Percentiles rank a stretch among this genome's conserved stretches.
phyloP scores from a whole-genome alignment of 495 filamentous ascomycete species.

The Ascodesmis nigricans region DNA sequence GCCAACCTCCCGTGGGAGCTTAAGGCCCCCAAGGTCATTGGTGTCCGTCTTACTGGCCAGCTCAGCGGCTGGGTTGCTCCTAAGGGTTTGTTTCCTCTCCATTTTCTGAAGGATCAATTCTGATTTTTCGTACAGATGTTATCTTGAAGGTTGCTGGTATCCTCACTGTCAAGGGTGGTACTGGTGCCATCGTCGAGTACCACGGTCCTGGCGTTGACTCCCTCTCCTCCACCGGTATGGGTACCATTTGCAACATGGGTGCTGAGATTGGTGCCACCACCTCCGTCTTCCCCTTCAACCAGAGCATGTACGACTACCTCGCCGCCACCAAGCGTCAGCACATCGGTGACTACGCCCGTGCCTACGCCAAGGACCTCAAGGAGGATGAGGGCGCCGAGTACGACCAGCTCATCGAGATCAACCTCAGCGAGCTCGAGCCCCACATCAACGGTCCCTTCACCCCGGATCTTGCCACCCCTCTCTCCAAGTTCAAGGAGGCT shows the following conservation, averaged over 20 bases:
- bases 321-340: constrained; percentile 71
- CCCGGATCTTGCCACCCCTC: constrained; percentile 93
- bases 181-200: constrained; percentile 92
- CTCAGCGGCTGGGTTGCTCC: constrained; percentile 85
- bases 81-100: constrained; percentile 35
- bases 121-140: constrained; percentile 39
- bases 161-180: constrained; percentile 94
- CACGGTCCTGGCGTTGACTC: constrained; percentile 63
- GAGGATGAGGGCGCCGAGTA: constrained; percentile 90
- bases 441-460: constrained; percentile 99
- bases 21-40: constrained; percentile 93
- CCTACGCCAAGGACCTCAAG: constrained; percentile 65
- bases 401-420: constrained; percentile 88
- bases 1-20: constrained; percentile 94
- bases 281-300: constrained; percentile 96
- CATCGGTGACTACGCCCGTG: constrained; percentile 74
- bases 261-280: constrained; percentile 56
- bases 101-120: constrained; percentile 11
- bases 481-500: constrained; percentile 91
- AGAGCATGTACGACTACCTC: constrained; percentile 92
- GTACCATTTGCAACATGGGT: constrained; percentile 57
- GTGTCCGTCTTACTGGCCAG: constrained; percentile 78
- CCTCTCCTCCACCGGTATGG: constrained; percentile 41
- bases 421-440: constrained; percentile 83
- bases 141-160: constrained; percentile 97